These are phyloP conservation scores for Corymbia citriodora DNA, from an alignment of 441 rosid species.

Conservation along the genomic window DNA sequence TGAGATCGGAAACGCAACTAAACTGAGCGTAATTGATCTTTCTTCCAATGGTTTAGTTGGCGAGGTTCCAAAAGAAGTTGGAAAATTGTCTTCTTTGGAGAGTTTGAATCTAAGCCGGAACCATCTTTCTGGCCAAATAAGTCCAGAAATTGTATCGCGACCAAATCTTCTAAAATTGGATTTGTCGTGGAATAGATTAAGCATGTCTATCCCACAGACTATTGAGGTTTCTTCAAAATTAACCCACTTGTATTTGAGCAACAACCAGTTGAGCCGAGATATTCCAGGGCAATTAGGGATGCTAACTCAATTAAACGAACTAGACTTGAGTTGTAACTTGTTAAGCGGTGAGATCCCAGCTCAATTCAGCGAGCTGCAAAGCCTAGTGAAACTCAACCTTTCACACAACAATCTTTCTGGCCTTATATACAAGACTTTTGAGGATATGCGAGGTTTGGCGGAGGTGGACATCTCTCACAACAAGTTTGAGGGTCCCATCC, in stretches of 20 bases:
- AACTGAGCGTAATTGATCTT: not conserved
- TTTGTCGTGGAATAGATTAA: not conserved
- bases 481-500: not conserved
- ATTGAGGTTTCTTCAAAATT: not conserved
- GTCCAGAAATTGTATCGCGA: not conserved
- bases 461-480: not conserved
- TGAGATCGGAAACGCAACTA: not conserved
- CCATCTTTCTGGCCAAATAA: fast-evolving
- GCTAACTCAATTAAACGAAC: not conserved
- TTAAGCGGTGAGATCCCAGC: not conserved
- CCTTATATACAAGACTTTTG: not conserved
- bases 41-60: not conserved
- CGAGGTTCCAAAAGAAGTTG: not conserved
- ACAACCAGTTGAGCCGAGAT: not conserved
- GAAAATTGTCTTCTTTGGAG: not conserved
- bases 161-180: not conserved
- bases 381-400: not conserved
- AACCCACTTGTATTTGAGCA: not conserved
- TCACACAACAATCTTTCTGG: not conserved
- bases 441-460: not conserved
- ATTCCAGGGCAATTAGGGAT: not conserved
- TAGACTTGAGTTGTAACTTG: not conserved
- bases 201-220: not conserved
- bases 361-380: not conserved
- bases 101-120: not conserved